Evolutionary conservation across 805 yeast species (phyloP).

Genomic region (Blastobotrys mokoenaii): DNA sequence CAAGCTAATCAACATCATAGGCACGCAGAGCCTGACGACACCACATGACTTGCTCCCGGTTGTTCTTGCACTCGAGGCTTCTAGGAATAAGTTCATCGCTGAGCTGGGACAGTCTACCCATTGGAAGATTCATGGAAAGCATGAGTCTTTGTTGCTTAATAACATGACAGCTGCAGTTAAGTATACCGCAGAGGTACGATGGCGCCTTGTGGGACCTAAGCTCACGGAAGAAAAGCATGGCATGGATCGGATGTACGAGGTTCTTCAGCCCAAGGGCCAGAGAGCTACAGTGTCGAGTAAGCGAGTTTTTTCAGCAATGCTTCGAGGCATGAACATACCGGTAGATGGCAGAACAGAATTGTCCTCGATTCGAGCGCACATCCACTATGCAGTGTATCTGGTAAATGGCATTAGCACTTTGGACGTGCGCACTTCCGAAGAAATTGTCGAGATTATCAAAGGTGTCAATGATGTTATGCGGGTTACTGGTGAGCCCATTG

Average conservation of each 20-base stretch:
- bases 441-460: neutral
- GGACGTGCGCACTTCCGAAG: neutral
- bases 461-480: conserved; percentile 1
- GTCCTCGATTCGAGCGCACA: neutral
- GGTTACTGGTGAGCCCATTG: neutral
- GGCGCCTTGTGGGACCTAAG: neutral
- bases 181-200: neutral
- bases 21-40: conserved; percentile 62
- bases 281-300: neutral
- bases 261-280: neutral
- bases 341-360: neutral
- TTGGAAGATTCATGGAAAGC: conserved; percentile 47
- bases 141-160: conserved; percentile 39
- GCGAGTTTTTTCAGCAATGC: neutral
- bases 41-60: conserved; percentile 66
- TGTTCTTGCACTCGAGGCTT: conserved; percentile 58
- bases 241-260: neutral
- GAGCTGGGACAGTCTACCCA: conserved; percentile 46
- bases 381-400: neutral
- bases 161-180: neutral
- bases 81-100: conserved; percentile 37
- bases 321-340: neutral
- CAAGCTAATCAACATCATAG: conserved; percentile 45
- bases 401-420: neutral
- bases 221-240: neutral